phyloP scores from a whole-genome alignment of 1,284 basidiomycete species.

The Ganoderma lucidum region DNA sequence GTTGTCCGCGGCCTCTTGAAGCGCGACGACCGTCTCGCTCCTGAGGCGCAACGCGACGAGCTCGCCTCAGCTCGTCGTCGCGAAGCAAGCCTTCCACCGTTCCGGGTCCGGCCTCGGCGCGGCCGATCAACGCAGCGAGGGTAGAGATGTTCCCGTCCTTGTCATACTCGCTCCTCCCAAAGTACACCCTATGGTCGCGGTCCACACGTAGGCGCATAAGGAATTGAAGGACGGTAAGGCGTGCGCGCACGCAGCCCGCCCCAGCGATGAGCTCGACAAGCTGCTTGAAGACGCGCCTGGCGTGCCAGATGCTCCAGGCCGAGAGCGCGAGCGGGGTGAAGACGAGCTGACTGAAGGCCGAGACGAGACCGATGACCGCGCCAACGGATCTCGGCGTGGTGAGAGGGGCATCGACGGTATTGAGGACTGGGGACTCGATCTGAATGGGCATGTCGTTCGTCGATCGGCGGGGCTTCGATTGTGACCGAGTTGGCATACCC shows the following conservation, averaged over 20 bases:
- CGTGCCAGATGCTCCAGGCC: slow-evolving; percentile 54
- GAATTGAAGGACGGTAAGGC: slow-evolving; percentile 86
- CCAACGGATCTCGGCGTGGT: slow-evolving; percentile 57
- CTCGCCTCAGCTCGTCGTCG: slow-evolving; percentile 50
- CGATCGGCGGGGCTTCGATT: slow-evolving; percentile 51
- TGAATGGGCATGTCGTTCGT: slow-evolving; percentile 40
- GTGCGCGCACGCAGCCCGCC: slow-evolving; percentile 66
- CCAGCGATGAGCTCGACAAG: slow-evolving; percentile 54
- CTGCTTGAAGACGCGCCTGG: slow-evolving; percentile 58
- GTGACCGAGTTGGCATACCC: slow-evolving; percentile 60
- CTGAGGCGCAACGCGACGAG: slow-evolving; percentile 54
- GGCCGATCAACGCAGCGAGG: slow-evolving; percentile 64
- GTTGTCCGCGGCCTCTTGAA: slow-evolving; percentile 63
- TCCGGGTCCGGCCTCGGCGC: slow-evolving; percentile 42
- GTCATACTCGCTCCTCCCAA: slow-evolving; percentile 60
- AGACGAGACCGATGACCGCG: slow-evolving; percentile 70
- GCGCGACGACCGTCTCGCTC: slow-evolving; percentile 62
- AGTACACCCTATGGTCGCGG: slow-evolving; percentile 89
- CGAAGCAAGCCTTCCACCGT: slow-evolving; percentile 30
- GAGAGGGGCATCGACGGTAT: slow-evolving; percentile 35
- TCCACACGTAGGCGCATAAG: slow-evolving; percentile 91
- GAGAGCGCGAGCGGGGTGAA: slow-evolving; percentile 68
- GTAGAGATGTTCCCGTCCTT: slow-evolving; percentile 58
- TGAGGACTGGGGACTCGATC: slow-evolving; percentile 34
- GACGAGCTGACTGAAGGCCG: slow-evolving; percentile 72